Conservation (phyloP, 1,139 yeast species). For the Blastobotrys buckinghamii region DNA sequence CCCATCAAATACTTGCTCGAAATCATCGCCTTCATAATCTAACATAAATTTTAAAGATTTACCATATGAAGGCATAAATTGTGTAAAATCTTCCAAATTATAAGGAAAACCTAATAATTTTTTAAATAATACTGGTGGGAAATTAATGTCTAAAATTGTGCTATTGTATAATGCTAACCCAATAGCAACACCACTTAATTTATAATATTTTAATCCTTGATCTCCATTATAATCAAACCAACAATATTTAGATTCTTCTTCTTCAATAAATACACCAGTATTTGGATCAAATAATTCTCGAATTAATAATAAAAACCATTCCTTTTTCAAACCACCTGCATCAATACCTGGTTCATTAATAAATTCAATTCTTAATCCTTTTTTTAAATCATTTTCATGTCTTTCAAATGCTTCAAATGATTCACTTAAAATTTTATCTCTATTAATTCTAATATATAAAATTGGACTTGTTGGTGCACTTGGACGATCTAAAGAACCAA, state of each 20-base stretch:
- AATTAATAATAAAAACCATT: slow-evolving; percentile 79
- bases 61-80: slow-evolving; percentile 64
- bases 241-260: slow-evolving; percentile 62
- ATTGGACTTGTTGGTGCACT: slow-evolving; percentile 54
- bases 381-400: slow-evolving; percentile 60
- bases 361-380: slow-evolving; percentile 72
- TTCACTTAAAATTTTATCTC: slow-evolving; percentile 65
- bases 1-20: slow-evolving; percentile 40
- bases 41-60: slow-evolving; percentile 50
- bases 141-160: slow-evolving; percentile 69
- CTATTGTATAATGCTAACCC: slow-evolving; percentile 92
- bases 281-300: slow-evolving; percentile 62
- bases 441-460: slow-evolving; percentile 60
- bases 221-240: slow-evolving; percentile 58
- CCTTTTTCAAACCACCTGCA: slow-evolving; percentile 90
- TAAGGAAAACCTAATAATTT: slow-evolving; percentile 55
- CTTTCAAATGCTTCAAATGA: slow-evolving; percentile 60
- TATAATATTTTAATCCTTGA: slow-evolving; percentile 50
- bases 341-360: slow-evolving; percentile 87
- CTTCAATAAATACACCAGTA: slow-evolving; percentile 40
- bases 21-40: slow-evolving; percentile 41
- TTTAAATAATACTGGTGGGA: slow-evolving; percentile 75
- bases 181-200: slow-evolving; percentile 73
- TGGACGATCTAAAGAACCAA: slow-evolving; percentile 57
- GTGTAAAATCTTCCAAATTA: slow-evolving; percentile 56